Conservation (phyloP, 2,329 filamentous ascomycete species). For the Exophiala spinifera region DNA sequence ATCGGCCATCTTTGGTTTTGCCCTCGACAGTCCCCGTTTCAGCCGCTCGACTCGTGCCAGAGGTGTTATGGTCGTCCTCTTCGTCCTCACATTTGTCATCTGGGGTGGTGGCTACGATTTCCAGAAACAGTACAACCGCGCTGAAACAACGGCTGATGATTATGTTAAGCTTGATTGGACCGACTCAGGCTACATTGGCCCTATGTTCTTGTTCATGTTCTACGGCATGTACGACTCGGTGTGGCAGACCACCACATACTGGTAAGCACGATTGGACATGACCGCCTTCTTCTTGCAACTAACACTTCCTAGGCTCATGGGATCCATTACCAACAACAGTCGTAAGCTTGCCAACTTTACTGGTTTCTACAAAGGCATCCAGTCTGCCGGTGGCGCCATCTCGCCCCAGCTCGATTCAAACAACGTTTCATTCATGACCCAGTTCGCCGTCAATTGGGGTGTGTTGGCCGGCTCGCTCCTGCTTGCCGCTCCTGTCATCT, state of each 20-base stretch:
- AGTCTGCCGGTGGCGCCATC: conserved; percentile 72
- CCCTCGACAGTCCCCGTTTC: conserved; percentile 60
- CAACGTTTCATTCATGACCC: conserved; percentile 59
- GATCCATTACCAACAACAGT: conserved; percentile 78
- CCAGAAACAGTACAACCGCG: conserved; percentile 60
- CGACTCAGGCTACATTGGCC: conserved; percentile 65
- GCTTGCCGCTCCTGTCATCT: conserved; percentile 71
- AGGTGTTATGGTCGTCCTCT: conserved; percentile 58
- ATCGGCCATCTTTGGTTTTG: conserved; percentile 68
- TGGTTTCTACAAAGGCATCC: conserved; percentile 78
- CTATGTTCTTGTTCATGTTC: conserved; percentile 87
- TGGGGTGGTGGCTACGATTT: conserved; percentile 84
- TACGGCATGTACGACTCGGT: conserved; percentile 86
- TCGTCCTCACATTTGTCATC: conserved; percentile 69
- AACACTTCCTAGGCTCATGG: conserved; percentile 65
- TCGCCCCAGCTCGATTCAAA: conserved; percentile 66
- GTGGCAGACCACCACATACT: conserved; percentile 90
- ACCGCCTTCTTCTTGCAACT: background rate
- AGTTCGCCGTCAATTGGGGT: conserved; percentile 69
- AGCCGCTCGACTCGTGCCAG: conserved; percentile 67
- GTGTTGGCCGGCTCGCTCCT: conserved; percentile 66
- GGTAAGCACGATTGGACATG: conserved; percentile 48
- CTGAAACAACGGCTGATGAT: conserved; percentile 32
- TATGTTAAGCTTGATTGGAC: conserved; percentile 59
- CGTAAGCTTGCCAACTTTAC: conserved; percentile 81